These are phyloP conservation scores for Neofusicoccum umdonicola DNA, from an alignment of 2,329 filamentous ascomycete species.

Conservation along the genomic window DNA sequence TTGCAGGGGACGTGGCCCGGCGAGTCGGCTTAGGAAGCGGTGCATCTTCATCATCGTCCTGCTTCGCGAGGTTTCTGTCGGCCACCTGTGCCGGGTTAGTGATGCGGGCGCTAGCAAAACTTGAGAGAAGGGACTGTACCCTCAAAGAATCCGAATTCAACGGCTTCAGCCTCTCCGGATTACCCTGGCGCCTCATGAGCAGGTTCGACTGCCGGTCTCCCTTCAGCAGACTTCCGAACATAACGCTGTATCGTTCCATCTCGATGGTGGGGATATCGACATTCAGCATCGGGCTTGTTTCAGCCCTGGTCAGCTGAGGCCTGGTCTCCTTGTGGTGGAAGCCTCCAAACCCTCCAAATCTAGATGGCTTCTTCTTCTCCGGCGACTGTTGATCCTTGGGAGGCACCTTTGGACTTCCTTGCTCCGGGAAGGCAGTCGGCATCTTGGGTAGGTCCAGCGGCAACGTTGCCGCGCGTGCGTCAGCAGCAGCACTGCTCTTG, in stretches of 20 bases:
- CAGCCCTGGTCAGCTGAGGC: neutral
- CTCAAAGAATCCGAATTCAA: constrained; percentile 32
- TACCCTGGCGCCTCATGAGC: constrained; percentile 35
- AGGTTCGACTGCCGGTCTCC: constrained; percentile 31
- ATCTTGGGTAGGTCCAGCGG: constrained; percentile 21
- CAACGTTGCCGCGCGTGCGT: constrained; percentile 25
- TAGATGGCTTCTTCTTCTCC: constrained; percentile 5
- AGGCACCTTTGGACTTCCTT: constrained; percentile 26
- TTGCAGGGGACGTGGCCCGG: constrained; percentile 33
- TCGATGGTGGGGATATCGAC: constrained; percentile 77
- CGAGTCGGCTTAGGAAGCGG: constrained; percentile 26
- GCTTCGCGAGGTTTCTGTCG: constrained; percentile 6
- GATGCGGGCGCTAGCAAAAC: neutral
- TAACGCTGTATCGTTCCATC: constrained; percentile 88
- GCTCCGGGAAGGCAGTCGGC: constrained; percentile 21
- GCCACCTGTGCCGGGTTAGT: constrained; percentile 6
- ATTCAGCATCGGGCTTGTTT: constrained; percentile 52
- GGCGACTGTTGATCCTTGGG: constrained; percentile 18
- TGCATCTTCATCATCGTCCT: constrained; percentile 23
- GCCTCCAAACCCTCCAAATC: constrained; percentile 19
- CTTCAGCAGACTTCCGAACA: constrained; percentile 77
- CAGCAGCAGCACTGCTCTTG: constrained; percentile 18
- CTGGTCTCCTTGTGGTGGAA: constrained; percentile 18
- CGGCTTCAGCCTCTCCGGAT: constrained; percentile 33
- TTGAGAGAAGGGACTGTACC: constrained; percentile 24